phyloP scores from a whole-genome alignment of 2,329 filamentous ascomycete genomes.

The Xylariaceae sp. region DNA sequence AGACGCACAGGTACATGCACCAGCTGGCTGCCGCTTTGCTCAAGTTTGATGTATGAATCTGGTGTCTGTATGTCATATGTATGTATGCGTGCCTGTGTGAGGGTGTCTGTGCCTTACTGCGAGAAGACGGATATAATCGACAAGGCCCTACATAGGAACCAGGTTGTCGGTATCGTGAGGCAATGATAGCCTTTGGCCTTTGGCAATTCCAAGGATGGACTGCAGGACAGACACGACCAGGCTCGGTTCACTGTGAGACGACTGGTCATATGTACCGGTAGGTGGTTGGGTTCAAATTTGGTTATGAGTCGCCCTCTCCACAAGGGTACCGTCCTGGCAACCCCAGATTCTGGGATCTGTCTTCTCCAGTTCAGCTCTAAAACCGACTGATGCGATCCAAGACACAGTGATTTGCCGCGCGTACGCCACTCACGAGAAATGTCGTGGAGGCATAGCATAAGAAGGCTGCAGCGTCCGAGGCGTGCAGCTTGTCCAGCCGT shows the following conservation, averaged over 20 bases:
- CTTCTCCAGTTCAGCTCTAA: background rate
- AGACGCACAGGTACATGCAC: no score
- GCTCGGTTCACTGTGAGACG: background rate
- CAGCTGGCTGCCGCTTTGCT: no score
- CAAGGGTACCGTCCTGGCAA: background rate
- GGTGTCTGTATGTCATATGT: no score
- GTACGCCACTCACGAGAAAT: no score
- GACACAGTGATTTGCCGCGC: no score
- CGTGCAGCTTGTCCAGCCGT: no score
- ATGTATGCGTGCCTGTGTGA: no score
- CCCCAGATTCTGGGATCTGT: conserved; percentile 16
- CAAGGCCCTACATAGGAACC: background rate
- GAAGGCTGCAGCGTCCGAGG: no score
- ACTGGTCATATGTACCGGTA: background rate
- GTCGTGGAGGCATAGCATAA: no score
- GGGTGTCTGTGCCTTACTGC: background rate
- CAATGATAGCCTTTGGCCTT: background rate
- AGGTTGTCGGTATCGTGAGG: background rate
- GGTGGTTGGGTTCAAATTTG: no score
- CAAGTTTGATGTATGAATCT: no score
- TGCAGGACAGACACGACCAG: background rate
- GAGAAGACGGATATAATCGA: background rate
- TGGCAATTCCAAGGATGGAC: background rate
- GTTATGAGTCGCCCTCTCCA: no score
- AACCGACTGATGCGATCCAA: background rate